These are phyloP conservation scores for Clonostachys byssicola DNA, from an alignment of 2,329 filamentous ascomycete genomes.

Conservation along the genomic window DNA sequence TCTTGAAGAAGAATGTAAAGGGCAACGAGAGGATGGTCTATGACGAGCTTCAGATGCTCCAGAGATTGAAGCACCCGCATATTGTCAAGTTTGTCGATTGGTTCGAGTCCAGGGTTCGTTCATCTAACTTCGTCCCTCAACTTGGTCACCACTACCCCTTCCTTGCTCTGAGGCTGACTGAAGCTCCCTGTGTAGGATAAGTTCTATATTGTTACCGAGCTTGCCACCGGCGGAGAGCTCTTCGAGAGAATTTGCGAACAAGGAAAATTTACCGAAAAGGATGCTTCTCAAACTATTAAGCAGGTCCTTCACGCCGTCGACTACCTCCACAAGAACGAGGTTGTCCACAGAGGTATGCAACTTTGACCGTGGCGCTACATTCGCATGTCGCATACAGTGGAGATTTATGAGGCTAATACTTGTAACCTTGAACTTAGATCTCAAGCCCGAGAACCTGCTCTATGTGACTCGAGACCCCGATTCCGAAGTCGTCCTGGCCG, in stretches of 20 bases:
- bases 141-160: background rate
- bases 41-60: conserved; percentile 92
- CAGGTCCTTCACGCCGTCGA: conserved; percentile 91
- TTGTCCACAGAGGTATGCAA: conserved; percentile 82
- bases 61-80: conserved; percentile 85
- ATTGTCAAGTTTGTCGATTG: conserved; percentile 98
- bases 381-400: background rate
- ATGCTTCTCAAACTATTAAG: conserved; percentile 91
- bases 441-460: conserved; percentile 96
- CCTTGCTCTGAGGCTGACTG: background rate
- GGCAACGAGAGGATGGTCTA: conserved; percentile 99
- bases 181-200: conserved; percentile 67
- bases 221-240: conserved; percentile 91
- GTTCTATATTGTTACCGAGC: conserved; percentile 97
- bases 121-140: background rate
- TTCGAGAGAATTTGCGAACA: conserved; percentile 98
- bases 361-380: background rate
- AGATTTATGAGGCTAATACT: conserved; percentile 5
- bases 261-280: conserved; percentile 97
- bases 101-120: conserved; percentile 90
- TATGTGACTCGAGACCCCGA: conserved; percentile 76
- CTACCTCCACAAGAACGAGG: conserved; percentile 90
- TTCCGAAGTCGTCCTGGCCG: conserved; percentile 87
- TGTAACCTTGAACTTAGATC: conserved; percentile 51
- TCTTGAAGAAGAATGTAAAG: conserved; percentile 98